Conservation (phyloP, 495 filamentous ascomycete genomes). For the Aspergillus leporis region DNA sequence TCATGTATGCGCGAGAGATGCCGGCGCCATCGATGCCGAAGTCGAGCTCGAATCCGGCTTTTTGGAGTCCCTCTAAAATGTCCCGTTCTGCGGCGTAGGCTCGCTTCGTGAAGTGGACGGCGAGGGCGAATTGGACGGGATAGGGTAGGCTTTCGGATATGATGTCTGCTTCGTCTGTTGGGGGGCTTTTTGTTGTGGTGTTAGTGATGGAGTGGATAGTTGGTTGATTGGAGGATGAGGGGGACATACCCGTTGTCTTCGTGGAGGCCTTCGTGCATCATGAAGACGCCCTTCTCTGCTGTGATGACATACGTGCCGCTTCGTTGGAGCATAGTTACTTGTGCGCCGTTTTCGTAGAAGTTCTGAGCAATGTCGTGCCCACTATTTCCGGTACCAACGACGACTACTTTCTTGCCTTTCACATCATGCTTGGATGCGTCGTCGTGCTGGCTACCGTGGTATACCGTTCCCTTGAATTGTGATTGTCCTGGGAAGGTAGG, state of each 20-base stretch:
- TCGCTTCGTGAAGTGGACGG: conserved; percentile 49
- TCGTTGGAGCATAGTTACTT: conserved; percentile 80
- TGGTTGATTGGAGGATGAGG: neutral
- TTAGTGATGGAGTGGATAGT: neutral
- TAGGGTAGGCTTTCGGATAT: conserved; percentile 54
- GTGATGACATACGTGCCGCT: conserved; percentile 73
- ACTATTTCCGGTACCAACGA: conserved; percentile 81
- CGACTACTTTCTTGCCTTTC: conserved; percentile 67
- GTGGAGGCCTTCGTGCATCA: conserved; percentile 59
- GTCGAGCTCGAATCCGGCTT: conserved; percentile 69
- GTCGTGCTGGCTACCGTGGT: conserved; percentile 45
- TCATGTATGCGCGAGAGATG: conserved; percentile 68
- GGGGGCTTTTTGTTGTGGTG: conserved; percentile 25
- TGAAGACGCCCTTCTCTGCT: conserved; percentile 56
- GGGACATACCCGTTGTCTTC: conserved; percentile 56
- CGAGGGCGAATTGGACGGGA: conserved; percentile 57
- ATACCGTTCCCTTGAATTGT: conserved; percentile 47
- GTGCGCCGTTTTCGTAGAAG: conserved; percentile 70
- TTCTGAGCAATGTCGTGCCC: conserved; percentile 85
- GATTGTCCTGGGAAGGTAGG: conserved; percentile 47
- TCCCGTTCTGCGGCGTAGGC: conserved; percentile 53
- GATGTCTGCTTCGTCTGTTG: conserved; percentile 65
- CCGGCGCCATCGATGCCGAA: conserved; percentile 63
- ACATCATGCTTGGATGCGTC: conserved; percentile 38
- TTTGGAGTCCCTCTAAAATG: conserved; percentile 58